Evolutionary conservation across 352 stramenopile species (phyloP), one percentile per base, ranked within the genome.

Genomic region (Phytophthora pisi): DNA sequence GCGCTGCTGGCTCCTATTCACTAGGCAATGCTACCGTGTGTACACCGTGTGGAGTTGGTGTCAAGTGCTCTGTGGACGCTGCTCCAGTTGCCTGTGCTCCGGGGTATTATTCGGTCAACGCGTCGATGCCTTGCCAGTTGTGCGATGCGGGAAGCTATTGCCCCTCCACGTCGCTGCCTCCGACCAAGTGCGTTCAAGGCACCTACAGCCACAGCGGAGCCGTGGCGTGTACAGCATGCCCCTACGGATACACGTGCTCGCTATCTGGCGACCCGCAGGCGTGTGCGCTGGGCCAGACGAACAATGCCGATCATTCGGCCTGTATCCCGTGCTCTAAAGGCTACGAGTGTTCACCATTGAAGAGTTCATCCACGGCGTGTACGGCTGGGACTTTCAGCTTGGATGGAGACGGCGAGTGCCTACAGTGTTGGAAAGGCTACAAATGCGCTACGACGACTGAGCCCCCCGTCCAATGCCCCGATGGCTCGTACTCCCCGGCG

Each of bases 261-360:
- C 34, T 62, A 28, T 64, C 74, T 15, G 61, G 64, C 6, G 47
- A 34, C 18, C 77, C 70, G 8, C 36, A 67, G 16, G 59, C 80
- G 1, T 92, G 84, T 57, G 26, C 31, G 6, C 46, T 71, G 34
- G 80, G 80, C 0, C 57, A 85, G 56, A 81, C 70, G 15, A 88
- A 73, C 42, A 87, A 78, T 64, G 59, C 46, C 1, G 74, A 88
- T 49, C 68, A 89, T 43, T 79, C 74, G 0, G 68, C 50, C 0
- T 90, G 82, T 51, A 60, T 79, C 23, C n/a, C 54, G 16, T 90
- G 82, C 55, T 76, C 82, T 2, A 67, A 72, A 36, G 79, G 79
- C 0, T 84, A 72, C 40, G 65, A 77, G 13, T 88, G 79, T 52
- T 79, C 70, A 3, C 66, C 74, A 16, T 15, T 77, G 10, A 70